Percentiles rank a stretch among this genome's conserved stretches.
Evolutionary conservation across 371 early-diverging fungal genomes (phyloP).

Genomic region (Haplosporangium sp.): DNA sequence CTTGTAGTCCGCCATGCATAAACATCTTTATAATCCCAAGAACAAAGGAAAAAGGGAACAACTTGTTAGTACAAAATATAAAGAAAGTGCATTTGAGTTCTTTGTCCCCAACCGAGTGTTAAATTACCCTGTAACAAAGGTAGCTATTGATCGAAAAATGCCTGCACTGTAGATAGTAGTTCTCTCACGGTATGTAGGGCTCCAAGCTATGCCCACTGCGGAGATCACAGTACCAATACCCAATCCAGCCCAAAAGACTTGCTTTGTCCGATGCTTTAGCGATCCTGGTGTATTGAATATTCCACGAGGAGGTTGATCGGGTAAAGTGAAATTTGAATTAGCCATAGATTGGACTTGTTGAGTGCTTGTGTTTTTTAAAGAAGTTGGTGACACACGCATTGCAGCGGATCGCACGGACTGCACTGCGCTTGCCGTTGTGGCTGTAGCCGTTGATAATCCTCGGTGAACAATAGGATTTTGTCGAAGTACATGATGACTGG

Average conservation of each 20-base stretch:
- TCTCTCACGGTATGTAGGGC: constrained; percentile 41
- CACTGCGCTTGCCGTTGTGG: background rate
- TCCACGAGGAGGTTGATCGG: background rate
- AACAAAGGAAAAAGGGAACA: background rate
- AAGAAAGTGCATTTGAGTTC: background rate
- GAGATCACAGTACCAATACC: constrained; percentile 45
- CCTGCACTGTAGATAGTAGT: constrained; percentile 42
- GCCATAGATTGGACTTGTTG: background rate
- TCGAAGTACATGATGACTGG: background rate
- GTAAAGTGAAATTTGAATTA: background rate
- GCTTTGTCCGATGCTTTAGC: constrained; percentile 25
- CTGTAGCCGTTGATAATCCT: background rate
- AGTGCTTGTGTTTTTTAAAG: too few species aligned
- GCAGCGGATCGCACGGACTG: too few species aligned
- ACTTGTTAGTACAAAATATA: background rate
- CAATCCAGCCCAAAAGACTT: constrained; percentile 35
- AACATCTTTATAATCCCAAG: constrained; percentile 21
- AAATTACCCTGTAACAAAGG: constrained; percentile 55
- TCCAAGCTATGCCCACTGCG: constrained; percentile 51
- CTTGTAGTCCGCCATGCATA: constrained; percentile 63
- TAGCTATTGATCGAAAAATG: constrained; percentile 50
- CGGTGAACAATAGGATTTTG: background rate
- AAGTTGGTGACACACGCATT: too few species aligned
- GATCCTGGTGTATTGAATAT: constrained; percentile 35
- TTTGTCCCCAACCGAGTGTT: too few species aligned